These are phyloP conservation scores for Lactifluus subvellereus DNA, from an alignment of 768 basidiomycete species.

Conservation along the genomic window DNA sequence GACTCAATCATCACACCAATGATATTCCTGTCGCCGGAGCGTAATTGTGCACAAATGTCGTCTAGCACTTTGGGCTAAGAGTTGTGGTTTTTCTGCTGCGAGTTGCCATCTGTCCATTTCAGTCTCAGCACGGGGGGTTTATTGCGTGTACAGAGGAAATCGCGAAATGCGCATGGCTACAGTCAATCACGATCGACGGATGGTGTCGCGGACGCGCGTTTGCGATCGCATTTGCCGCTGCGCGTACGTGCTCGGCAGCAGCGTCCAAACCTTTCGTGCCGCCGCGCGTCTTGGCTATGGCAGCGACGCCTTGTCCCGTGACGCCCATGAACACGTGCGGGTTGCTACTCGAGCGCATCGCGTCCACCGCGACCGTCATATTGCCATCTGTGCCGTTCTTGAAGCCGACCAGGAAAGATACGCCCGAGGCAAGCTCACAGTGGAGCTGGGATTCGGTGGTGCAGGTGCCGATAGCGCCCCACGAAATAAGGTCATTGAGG, in stretches of 20 bases:
- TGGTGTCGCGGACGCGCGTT: slow-evolving; percentile 51
- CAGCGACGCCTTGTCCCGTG: slow-evolving; percentile 78
- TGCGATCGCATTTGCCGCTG: slow-evolving; percentile 53
- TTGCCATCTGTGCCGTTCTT: slow-evolving; percentile 98
- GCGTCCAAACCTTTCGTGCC: slow-evolving; percentile 58
- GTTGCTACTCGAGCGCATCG: slow-evolving; percentile 87
- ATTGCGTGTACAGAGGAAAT: not conserved
- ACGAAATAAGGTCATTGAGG: slow-evolving; percentile 76
- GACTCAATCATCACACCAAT: slow-evolving; percentile 98
- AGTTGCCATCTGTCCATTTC: slow-evolving; percentile 73
- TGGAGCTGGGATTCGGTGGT: slow-evolving; percentile 98
- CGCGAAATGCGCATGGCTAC: slow-evolving; percentile 33
- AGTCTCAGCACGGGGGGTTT: not conserved
- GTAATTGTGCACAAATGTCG: slow-evolving; percentile 68
- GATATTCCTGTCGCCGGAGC: slow-evolving; percentile 60
- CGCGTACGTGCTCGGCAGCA: slow-evolving; percentile 60
- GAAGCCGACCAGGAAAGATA: slow-evolving; percentile 97
- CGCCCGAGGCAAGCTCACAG: slow-evolving; percentile 91
- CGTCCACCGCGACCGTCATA: slow-evolving; percentile 87
- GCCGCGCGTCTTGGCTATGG: slow-evolving; percentile 94
- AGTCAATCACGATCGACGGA: slow-evolving; percentile 85
- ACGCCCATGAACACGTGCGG: slow-evolving; percentile 97
- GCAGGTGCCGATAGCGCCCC: slow-evolving; percentile 95
- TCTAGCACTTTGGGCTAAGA: slow-evolving; percentile 83
- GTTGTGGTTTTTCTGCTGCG: slow-evolving; percentile 84